Conservation (phyloP, 164 flowering plant species). For the Nelumbo lutea region DNA sequence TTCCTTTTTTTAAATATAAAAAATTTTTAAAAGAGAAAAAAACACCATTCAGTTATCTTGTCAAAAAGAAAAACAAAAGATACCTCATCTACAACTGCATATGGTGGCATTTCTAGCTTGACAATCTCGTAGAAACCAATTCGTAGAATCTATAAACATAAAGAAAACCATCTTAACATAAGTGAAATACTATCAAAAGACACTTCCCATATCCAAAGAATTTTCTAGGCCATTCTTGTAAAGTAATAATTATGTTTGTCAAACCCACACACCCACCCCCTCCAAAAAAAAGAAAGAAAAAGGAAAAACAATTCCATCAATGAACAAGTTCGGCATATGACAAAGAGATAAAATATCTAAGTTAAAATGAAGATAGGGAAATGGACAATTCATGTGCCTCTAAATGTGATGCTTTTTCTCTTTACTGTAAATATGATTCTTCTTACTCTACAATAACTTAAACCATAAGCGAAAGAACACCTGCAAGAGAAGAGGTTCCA, state of each 20-base stretch:
- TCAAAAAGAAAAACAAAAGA: not conserved
- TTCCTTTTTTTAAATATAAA: not conserved
- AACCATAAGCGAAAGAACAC: slow-evolving; percentile 20
- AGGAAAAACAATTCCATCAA: no score
- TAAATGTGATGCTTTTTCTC: no score
- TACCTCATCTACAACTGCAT: slow-evolving; percentile 98
- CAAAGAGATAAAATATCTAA: no score
- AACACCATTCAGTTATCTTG: not conserved
- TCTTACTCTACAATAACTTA: not conserved
- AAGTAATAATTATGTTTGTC: not conserved
- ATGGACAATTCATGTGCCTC: no score
- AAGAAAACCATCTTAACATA: not conserved
- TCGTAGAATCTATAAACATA: slow-evolving; percentile 66
- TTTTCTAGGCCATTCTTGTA: not conserved
- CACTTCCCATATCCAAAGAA: not conserved
- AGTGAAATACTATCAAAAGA: not conserved
- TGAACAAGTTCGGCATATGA: no score
- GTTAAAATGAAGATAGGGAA: no score
- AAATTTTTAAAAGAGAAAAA: not conserved
- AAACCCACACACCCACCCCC: not conserved
- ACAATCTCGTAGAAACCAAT: slow-evolving; percentile 87
- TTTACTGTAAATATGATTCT: not conserved
- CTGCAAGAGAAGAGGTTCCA: slow-evolving; percentile 97
- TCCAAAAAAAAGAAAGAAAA: no score
- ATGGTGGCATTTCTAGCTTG: slow-evolving; percentile 87